Percentiles rank a stretch among this genome's conserved stretches.
Conservation (phyloP, 1,139 yeast species). For the Saccharomyces pastorianus region DNA sequence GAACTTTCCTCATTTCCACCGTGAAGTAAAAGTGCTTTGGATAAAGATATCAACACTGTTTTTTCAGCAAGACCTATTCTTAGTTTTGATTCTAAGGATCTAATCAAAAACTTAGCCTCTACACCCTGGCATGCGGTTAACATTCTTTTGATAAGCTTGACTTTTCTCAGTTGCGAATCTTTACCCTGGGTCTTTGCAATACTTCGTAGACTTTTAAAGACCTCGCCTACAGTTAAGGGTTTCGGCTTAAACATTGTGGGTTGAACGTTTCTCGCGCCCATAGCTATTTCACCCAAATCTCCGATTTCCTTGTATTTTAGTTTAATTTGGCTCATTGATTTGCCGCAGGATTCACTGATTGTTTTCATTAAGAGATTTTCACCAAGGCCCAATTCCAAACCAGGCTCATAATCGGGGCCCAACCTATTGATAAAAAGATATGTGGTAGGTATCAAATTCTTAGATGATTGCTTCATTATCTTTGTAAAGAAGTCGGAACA, state of each 20-base stretch:
- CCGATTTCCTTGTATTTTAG: conserved; percentile 72
- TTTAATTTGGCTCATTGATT: conserved; percentile 62
- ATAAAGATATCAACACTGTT: conserved; percentile 72
- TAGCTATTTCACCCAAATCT: conserved; percentile 86
- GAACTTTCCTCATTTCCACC: conserved; percentile 35
- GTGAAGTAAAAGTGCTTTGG: conserved; percentile 69
- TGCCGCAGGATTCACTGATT: conserved; percentile 82
- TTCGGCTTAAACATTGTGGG: conserved; percentile 91
- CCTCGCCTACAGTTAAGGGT: conserved; percentile 65
- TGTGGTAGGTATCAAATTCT: conserved; percentile 59
- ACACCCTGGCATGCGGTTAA: conserved; percentile 78
- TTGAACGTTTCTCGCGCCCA: conserved; percentile 73
- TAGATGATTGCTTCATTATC: conserved; percentile 51
- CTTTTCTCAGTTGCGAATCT: conserved; percentile 72
- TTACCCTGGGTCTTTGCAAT: conserved; percentile 81
- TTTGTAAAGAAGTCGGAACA: conserved; percentile 64
- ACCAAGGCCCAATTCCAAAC: conserved; percentile 85
- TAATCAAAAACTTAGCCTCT: conserved; percentile 83
- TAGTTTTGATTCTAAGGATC: conserved; percentile 87
- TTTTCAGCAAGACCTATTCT: conserved; percentile 93
- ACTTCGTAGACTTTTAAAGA: conserved; percentile 62
- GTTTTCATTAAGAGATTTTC: conserved; percentile 84
- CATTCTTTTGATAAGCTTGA: conserved; percentile 70
- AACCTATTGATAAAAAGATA: conserved; percentile 79
- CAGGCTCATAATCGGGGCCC: conserved; percentile 89